These are phyloP conservation scores for Eimeria zaria DNA, from an alignment of 169 alveolate species.

Conservation along the genomic window DNA sequence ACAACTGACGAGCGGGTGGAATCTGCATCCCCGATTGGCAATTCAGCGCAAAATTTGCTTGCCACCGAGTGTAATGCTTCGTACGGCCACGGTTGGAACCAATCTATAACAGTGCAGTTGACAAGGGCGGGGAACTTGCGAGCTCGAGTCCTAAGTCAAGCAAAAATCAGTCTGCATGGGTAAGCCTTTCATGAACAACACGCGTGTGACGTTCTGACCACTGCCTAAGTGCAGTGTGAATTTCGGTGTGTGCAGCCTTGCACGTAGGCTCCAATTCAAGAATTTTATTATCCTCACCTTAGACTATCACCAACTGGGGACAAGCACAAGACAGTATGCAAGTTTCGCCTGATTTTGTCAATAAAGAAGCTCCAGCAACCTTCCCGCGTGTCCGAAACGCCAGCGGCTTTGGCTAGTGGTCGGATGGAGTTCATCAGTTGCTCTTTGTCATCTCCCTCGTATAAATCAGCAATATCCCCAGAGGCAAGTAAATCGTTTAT, in stretches of 20 bases:
- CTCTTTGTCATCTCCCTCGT: constrained; percentile 97
- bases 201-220: not conserved
- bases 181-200: not conserved
- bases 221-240: not conserved
- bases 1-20: constrained; percentile 91
- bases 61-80: constrained; percentile 97
- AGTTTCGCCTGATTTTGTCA: constrained; percentile 95
- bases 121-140: constrained; percentile 97
- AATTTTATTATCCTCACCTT: constrained; percentile 85
- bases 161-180: not conserved
- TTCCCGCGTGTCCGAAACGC: constrained; percentile 95
- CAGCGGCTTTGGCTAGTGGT: constrained; percentile 95
- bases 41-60: constrained; percentile 91
- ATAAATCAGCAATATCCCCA: constrained; percentile 97
- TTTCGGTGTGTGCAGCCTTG: not conserved
- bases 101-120: constrained; percentile 97
- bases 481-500: constrained; percentile 96
- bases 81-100: constrained; percentile 98
- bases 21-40: constrained; percentile 92
- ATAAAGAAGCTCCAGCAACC: constrained; percentile 97
- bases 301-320: constrained; percentile 97
- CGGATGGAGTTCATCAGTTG: constrained; percentile 92
- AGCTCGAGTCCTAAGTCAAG: constrained; percentile 89
- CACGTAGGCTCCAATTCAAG: not conserved
- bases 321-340: constrained; percentile 98